Percentiles rank a stretch among this genome's conserved stretches.
These are phyloP conservation scores for Linnemannia elongata DNA, from an alignment of 192 early-diverging fungal species.

Conservation along the genomic window DNA sequence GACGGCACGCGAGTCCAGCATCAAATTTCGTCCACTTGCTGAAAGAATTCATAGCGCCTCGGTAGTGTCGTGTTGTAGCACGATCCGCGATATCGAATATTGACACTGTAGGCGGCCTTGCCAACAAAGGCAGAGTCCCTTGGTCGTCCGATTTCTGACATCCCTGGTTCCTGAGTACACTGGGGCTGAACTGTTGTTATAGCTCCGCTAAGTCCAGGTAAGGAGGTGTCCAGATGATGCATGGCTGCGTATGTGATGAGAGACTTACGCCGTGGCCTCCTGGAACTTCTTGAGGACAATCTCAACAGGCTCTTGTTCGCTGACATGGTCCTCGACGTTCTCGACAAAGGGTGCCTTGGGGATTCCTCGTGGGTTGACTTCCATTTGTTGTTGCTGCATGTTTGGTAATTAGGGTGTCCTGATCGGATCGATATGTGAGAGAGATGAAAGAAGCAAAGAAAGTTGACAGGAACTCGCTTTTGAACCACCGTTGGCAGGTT, in stretches of 20 bases:
- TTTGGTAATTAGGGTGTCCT: not conserved
- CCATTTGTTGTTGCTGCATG: constrained; percentile 56
- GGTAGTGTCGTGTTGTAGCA: no score
- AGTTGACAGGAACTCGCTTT: not conserved
- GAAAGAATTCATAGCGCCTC: no score
- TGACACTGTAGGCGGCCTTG: no score
- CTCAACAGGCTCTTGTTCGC: constrained; percentile 80
- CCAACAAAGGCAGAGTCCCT: no score
- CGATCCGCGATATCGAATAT: no score
- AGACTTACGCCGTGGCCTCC: constrained; percentile 83
- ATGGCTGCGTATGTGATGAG: no score
- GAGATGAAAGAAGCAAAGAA: not conserved
- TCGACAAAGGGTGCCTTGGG: constrained; percentile 96
- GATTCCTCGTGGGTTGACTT: constrained; percentile 94
- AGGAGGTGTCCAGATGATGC: not conserved
- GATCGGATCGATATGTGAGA: not conserved
- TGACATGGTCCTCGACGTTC: constrained; percentile 90
- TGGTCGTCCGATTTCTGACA: no score
- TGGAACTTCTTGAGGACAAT: constrained; percentile 92
- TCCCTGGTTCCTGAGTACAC: no score
- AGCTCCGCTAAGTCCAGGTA: not conserved
- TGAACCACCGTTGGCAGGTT: not conserved
- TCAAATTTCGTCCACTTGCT: no score
- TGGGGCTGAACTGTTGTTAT: no score
- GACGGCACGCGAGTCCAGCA: no score